A percentile compares a stretch with the other conserved stretches of the same genome.
These are phyloP conservation scores for Pyrenula aspistea DNA, from an alignment of 495 filamentous ascomycete species.

Conservation along the genomic window DNA sequence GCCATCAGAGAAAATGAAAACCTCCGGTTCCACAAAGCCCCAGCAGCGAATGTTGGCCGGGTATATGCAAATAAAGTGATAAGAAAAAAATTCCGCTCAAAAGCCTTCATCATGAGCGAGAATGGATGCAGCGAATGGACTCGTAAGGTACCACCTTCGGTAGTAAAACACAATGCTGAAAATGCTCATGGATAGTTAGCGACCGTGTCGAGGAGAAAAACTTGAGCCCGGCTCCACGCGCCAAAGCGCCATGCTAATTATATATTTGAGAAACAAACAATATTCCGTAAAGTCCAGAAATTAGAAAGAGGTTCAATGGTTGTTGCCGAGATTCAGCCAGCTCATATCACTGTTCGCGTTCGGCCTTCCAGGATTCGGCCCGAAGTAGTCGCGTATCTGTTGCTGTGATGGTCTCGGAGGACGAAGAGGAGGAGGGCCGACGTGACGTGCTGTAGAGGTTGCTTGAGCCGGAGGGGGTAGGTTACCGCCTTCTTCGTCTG, in stretches of 20 bases:
- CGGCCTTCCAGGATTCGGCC: constrained; percentile 3
- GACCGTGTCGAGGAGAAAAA: not conserved
- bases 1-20: not conserved
- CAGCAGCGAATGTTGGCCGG: not conserved
- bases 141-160: no score
- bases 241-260: not conserved
- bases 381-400: constrained; percentile 1
- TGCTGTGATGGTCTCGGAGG: constrained; percentile 12
- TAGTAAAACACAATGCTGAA: not conserved
- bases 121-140: not conserved
- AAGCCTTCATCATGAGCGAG: not conserved
- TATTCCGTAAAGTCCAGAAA: not conserved
- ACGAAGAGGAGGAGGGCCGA: constrained; percentile 23
- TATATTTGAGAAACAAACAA: not conserved
- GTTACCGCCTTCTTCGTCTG: constrained; percentile 18
- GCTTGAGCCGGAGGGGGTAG: constrained; percentile 18
- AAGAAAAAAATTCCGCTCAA: not conserved
- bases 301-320: constrained; percentile 11
- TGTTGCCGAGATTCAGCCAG: constrained; percentile 54
- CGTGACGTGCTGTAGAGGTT: constrained; percentile 27
- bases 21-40: not conserved
- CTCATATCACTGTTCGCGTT: constrained; percentile 53
- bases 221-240: not conserved
- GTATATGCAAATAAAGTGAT: not conserved
- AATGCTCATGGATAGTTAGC: not conserved